phyloP scores from a whole-genome alignment of 148 eudicot genomes.

The Arbutus unedo region DNA sequence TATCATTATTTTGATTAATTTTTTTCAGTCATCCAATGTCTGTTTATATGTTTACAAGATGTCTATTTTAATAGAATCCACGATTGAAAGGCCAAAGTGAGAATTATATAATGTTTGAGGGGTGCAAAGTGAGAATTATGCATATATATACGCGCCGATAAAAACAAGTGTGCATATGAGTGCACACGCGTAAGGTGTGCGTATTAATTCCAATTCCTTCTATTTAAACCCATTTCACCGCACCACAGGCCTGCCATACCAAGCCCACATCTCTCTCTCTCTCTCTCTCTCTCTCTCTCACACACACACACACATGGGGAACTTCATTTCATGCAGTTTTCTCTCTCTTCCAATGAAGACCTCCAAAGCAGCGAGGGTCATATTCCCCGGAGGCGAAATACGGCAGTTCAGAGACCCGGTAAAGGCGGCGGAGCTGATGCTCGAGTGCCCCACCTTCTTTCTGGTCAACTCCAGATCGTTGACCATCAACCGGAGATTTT shows the following conservation, averaged over 20 bases:
- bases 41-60: too few species aligned
- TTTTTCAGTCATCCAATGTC: too few species aligned
- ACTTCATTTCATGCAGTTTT: constrained; percentile 26
- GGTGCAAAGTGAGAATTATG: background rate
- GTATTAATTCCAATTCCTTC: background rate
- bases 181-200: background rate
- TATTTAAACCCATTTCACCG: background rate
- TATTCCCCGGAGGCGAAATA: constrained; percentile 44
- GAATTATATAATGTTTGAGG: background rate
- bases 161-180: background rate
- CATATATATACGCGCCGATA: background rate
- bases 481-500: constrained; percentile 29
- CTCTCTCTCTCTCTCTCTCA: too few species aligned
- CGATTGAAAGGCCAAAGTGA: background rate
- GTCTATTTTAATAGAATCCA: background rate
- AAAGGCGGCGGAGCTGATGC: constrained; percentile 50
- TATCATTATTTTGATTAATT: too few species aligned
- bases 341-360: constrained; percentile 18
- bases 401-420: constrained; percentile 38
- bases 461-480: constrained; percentile 28
- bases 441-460: constrained; percentile 37
- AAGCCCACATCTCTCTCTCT: background rate
- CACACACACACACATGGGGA: constrained; percentile 27
- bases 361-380: constrained; percentile 33
- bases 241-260: background rate